Conservation (phyloP, 257 asterid species). For the Thymus mandschuricus region DNA sequence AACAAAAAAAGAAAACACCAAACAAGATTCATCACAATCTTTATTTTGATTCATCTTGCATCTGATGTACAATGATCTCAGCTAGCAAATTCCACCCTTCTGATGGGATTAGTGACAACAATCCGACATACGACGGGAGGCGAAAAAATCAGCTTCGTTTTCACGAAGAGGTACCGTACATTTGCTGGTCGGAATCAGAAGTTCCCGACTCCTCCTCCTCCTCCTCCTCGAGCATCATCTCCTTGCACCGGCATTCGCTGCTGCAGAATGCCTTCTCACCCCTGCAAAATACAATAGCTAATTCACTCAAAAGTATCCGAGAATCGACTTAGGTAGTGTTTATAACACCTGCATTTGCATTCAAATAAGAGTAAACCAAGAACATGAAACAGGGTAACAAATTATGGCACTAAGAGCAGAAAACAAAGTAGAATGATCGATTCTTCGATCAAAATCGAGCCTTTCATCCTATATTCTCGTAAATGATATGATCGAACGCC, state of each 20-base stretch:
- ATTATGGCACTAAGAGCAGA: not conserved
- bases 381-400: not conserved
- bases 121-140: not conserved
- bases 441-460: not conserved
- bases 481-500: not conserved
- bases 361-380: not conserved
- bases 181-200: conserved; percentile 37
- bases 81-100: too few species aligned
- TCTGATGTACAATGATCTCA: too few species aligned
- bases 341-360: too few species aligned
- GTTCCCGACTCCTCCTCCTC: conserved; percentile 40
- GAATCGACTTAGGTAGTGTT: too few species aligned
- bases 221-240: conserved; percentile 59
- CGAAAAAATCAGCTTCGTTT: not conserved
- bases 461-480: not conserved
- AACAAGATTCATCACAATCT: conserved; percentile 33
- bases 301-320: too few species aligned
- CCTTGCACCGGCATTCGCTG: conserved; percentile 67
- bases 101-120: not conserved
- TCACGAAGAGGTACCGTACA: conserved; percentile 34
- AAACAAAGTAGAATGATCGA: not conserved
- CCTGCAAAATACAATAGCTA: conserved; percentile 41
- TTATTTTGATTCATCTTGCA: conserved; percentile 25
- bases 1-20: conserved; percentile 16
- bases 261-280: conserved; percentile 86